Evolutionary conservation across 75 land plant species (phyloP), one percentile per base, ranked within the genome.

Genomic region (Pseudotsuga menziesii): DNA sequence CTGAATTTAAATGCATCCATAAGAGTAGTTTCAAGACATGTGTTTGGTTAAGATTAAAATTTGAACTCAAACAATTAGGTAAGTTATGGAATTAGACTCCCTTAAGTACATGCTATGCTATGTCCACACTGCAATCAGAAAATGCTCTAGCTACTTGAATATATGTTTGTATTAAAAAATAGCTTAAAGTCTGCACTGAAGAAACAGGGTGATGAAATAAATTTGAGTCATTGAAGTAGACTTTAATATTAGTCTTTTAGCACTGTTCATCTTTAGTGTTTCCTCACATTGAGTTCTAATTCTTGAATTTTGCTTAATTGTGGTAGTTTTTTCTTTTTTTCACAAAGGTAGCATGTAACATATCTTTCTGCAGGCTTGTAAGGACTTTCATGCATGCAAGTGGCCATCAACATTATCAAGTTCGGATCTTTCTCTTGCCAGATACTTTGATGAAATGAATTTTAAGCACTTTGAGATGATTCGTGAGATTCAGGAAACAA

Each of bases 341-440:
- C 5, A 19, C 5, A 20, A 69, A 67, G n/a, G 48, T 41, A 20
- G 23, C 72, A 69, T 69, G 52, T 23, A 16, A 69, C n/a, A 12
- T 69, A 11, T 69, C 13, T 69, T 69, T 9, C 17, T 80, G 75
- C 83, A 95, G 98, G 93, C 82, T 70, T 93, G 96, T 60, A 89
- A 86, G 61, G 98, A 95, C 76, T 95, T 87, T 69, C 91, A 85
- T 78, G 91, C 92, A 67, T 95, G 98, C 80, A 95, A 80, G 73
- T 95, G 98, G 98, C 96, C 93, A 25, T 79, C 48, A 35, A 76
- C 77, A 17, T 81, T 91, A 56, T 76, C 85, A 55, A 83, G 75
- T 61, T 48, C 78, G 52, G 90, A 86, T 80, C 73, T 61, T 22
- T 76, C 84, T 15, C 88, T 95, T 60, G 88, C 98, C 75, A 77